Percentiles rank a stretch among this genome's conserved stretches.
These are phyloP conservation scores for Suhomyces pyralidae DNA, from an alignment of 805 yeast genomes.

Conservation along the genomic window DNA sequence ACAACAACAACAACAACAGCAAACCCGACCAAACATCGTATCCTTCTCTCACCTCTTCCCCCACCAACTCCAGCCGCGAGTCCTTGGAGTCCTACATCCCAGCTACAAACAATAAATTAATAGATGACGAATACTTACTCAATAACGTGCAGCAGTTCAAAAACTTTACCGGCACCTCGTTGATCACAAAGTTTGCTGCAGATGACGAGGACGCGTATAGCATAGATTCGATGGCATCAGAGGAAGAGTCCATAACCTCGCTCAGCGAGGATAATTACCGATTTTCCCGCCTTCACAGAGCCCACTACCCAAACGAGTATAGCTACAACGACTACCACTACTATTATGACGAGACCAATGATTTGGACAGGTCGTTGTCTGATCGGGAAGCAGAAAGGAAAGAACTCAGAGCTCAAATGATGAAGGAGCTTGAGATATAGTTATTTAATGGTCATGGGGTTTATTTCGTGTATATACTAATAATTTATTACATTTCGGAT, in stretches of 20 bases:
- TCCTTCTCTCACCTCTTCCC: background rate
- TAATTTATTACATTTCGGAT: background rate
- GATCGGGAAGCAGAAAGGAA: conserved; percentile 29
- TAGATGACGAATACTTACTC: conserved; percentile 30
- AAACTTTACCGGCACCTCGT: conserved; percentile 13
- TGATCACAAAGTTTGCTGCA: background rate
- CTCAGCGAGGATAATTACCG: conserved; percentile 7
- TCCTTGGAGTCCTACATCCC: background rate
- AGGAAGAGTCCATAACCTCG: conserved; percentile 15
- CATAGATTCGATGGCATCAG: conserved; percentile 14
- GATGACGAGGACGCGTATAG: conserved; percentile 13
- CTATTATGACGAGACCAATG: conserved; percentile 7
- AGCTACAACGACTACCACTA: conserved; percentile 10
- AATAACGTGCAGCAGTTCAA: conserved; percentile 12
- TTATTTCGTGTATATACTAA: conserved; percentile 3
- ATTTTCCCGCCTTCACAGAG: background rate
- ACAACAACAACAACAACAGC: background rate
- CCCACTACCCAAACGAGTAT: background rate
- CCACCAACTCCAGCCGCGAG: background rate
- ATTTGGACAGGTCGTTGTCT: conserved; percentile 16
- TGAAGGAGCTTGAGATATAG: conserved; percentile 27
- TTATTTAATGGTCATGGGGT: background rate
- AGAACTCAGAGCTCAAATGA: conserved; percentile 37
- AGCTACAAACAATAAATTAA: background rate
- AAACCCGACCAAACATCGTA: background rate